phyloP scores from a whole-genome alignment of 2,329 filamentous ascomycete species.

The Emmonsiellopsis sp. region DNA sequence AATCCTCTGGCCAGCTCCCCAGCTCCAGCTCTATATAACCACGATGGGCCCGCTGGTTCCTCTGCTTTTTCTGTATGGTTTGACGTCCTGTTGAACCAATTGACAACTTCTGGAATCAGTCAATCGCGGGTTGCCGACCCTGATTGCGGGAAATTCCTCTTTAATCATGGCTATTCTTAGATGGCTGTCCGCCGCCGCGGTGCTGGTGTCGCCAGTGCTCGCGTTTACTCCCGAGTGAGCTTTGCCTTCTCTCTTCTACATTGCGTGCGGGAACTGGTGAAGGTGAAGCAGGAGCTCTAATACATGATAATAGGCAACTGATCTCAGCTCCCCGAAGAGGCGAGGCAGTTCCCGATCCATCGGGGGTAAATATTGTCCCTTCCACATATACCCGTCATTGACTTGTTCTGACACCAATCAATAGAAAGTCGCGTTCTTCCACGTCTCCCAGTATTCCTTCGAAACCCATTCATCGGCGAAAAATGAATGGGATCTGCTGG shows the following conservation, averaged over 20 bases:
- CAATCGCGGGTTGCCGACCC: not conserved
- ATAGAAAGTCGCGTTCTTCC: constrained; percentile 37
- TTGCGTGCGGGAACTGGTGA: too few relatives aligned
- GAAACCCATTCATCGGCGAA: constrained; percentile 55
- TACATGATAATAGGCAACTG: constrained; percentile 18
- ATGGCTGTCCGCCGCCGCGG: constrained; percentile 15
- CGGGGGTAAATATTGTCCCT: constrained; percentile 23
- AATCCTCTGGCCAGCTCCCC: not conserved
- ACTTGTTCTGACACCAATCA: not conserved
- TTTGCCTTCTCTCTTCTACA: not conserved
- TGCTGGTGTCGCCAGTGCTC: constrained; percentile 14
- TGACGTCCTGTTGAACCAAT: not conserved
- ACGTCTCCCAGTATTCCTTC: constrained; percentile 71
- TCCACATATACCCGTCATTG: not conserved
- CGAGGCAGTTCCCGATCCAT: constrained; percentile 29
- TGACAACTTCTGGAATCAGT: not conserved
- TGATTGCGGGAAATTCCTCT: not conserved
- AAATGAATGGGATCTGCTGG: constrained; percentile 57
- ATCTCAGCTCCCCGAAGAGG: constrained; percentile 29
- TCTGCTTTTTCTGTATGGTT: not conserved
- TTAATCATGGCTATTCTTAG: constrained; percentile 11
- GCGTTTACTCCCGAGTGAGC: constrained; percentile 19
- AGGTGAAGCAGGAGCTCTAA: too few relatives aligned
- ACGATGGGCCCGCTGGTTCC: not conserved
- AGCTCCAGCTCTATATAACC: not conserved